Evolutionary conservation across 495 filamentous ascomycete species (phyloP), one percentile per base, ranked within the genome.

Genomic region (Penicillium tannophilum): DNA sequence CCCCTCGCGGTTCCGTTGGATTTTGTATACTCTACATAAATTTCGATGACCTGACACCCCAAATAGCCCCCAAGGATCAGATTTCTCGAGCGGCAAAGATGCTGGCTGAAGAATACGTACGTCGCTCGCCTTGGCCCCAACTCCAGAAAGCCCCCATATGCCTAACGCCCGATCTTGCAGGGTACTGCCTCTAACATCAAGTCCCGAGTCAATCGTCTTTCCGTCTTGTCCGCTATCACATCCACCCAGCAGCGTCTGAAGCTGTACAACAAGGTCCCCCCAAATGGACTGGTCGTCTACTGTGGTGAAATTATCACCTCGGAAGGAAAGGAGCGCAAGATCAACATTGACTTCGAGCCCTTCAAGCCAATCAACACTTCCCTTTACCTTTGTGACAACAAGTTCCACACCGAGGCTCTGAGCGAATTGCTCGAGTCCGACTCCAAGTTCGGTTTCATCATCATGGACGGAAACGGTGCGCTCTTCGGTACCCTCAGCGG

Each of bases 311-410:
- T 98, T 73, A 92, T 98, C 79, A 98, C 94, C 16, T 88, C 87
- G 9, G 94, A 98, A 80, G 94, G 94, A 74, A 98, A 98, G 74
- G 94, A 98, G 76, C 84, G 94, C 60, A 98, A 96, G 82, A 94
- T 98, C 79, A 98, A 98, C 77, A 98, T 98, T 71, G 95, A 98
- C 68, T 98, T 98, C 70, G 94, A 98, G 72, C 94, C 94, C 14
- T 98, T 98, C 83, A 98, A 98, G 82, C 93, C 94, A 20, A 98
- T 98, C 85, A 98, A 98, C 76, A 98, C 94, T 6, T 98, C 94
- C 10, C 86, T 98, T 9, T 98, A 98, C 73, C 87, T 98, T 28
- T 98, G 94, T 80, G 94, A 98, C 82, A 98, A 98, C 81, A 98
- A 98, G 69, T 98, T 98, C 79, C 94, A 98, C 72, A 98, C 94